Evolutionary conservation across 805 yeast genomes (phyloP).

Genomic region (Ogataea neopini): DNA sequence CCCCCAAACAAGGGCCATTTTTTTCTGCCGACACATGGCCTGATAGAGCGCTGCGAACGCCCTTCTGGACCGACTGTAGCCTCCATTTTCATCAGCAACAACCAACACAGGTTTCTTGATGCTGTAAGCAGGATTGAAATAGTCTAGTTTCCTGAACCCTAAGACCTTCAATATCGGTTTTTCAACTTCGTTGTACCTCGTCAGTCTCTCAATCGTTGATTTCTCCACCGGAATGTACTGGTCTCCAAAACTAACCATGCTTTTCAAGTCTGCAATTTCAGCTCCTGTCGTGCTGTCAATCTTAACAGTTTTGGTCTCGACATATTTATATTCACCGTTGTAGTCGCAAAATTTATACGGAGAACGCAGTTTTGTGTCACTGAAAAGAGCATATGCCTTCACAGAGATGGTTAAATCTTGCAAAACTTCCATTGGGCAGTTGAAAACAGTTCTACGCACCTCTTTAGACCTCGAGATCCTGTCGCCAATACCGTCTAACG

Average conservation of each 20-base stretch:
- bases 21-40: constrained; percentile 49
- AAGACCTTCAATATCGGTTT: constrained; percentile 59
- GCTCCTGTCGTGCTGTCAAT: constrained; percentile 46
- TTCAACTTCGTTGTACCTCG: constrained; percentile 35
- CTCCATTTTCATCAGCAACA: constrained; percentile 61
- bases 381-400: constrained; percentile 67
- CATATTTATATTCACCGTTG: constrained; percentile 53
- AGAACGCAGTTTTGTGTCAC: constrained; percentile 52
- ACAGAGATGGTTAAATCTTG: constrained; percentile 64
- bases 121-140: constrained; percentile 52
- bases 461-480: constrained; percentile 59
- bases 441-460: constrained; percentile 61
- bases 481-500: constrained; percentile 44
- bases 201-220: constrained; percentile 38
- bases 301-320: constrained; percentile 45
- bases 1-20: constrained; percentile 76
- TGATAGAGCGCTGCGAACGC: constrained; percentile 70
- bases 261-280: constrained; percentile 34
- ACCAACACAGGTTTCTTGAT: constrained; percentile 59
- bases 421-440: constrained; percentile 56
- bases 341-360: constrained; percentile 55
- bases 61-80: constrained; percentile 59
- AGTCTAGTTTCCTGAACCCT: constrained; percentile 58
- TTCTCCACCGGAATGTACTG: constrained; percentile 42
- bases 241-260: constrained; percentile 49